Percentiles rank a stretch among this genome's conserved stretches.
Conservation (phyloP, 371 early-diverging fungal species). For the Nosema muscidifuracis region DNA sequence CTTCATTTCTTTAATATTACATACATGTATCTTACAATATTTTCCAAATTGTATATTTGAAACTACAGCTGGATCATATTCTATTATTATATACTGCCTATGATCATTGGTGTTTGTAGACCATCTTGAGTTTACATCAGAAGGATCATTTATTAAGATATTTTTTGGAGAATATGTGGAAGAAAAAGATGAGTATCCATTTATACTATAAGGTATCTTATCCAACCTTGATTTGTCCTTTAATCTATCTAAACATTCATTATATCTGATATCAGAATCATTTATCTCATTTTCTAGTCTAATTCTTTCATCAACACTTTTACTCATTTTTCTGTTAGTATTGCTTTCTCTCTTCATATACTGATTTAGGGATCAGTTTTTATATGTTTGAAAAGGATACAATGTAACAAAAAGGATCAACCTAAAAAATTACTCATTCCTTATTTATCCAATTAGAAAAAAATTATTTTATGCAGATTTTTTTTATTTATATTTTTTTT, state of each 20-base stretch:
- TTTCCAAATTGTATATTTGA: conserved; percentile 80
- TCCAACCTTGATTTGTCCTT: neutral
- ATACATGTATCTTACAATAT: conserved; percentile 82
- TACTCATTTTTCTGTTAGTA: no score
- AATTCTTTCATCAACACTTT: no score
- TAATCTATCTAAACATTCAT: conserved; percentile 11
- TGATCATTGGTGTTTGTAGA: conserved; percentile 72
- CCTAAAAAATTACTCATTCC: no score
- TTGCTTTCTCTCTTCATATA: no score
- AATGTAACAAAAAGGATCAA: no score
- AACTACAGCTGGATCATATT: conserved; percentile 63
- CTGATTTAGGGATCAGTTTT: no score
- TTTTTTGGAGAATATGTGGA: conserved; percentile 71
- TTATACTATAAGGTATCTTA: conserved; percentile 15
- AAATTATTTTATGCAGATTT: no score
- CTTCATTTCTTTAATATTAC: conserved; percentile 87
- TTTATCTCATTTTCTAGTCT: no score
- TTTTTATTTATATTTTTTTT: no score
- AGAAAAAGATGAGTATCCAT: conserved; percentile 68
- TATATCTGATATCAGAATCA: no score
- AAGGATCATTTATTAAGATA: conserved; percentile 69
- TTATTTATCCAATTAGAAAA: no score
- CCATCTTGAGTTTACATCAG: conserved; percentile 74
- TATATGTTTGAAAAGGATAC: no score
- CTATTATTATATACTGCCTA: conserved; percentile 70